Percentiles rank a stretch among this genome's conserved stretches.
These are phyloP conservation scores for Phylloboletellus chloephorus DNA, from an alignment of 1,284 basidiomycete genomes.

Conservation along the genomic window DNA sequence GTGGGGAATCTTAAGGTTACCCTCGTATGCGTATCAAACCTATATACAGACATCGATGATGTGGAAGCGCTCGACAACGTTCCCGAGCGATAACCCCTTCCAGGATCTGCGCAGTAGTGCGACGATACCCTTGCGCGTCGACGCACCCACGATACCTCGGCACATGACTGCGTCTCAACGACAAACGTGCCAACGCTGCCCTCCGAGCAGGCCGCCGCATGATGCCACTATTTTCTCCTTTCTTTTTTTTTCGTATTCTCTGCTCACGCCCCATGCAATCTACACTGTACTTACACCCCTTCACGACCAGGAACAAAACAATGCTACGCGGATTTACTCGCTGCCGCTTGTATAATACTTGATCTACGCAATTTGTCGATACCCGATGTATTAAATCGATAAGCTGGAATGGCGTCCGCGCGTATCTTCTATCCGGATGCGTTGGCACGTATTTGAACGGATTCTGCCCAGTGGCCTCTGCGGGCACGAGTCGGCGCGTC, in stretches of 20 bases:
- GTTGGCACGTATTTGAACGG: too few relatives aligned
- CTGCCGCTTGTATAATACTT: slow-evolving; percentile 5
- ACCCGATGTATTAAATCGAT: slow-evolving; percentile 5
- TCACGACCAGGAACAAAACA: slow-evolving; percentile 8
- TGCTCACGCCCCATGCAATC: slow-evolving; percentile 11
- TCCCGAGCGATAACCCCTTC: slow-evolving; percentile 18
- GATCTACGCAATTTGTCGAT: slow-evolving; percentile 7
- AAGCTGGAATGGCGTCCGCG: too few relatives aligned
- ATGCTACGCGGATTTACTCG: slow-evolving; percentile 11
- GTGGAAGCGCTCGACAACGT: slow-evolving; percentile 23
- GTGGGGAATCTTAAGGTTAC: slow-evolving; percentile 10
- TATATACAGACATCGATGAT: slow-evolving; percentile 25
- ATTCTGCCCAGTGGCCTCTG: too few relatives aligned
- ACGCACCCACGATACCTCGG: too few relatives aligned
- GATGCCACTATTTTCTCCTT: background rate
- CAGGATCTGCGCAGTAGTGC: slow-evolving; percentile 1
- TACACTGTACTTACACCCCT: slow-evolving; percentile 19
- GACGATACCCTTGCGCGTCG: too few relatives aligned
- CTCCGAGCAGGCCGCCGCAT: background rate
- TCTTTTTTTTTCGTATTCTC: slow-evolving; percentile 4
- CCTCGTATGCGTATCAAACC: background rate
- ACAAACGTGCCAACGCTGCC: background rate
- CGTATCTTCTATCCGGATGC: too few relatives aligned
- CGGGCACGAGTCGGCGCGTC: background rate
- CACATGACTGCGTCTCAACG: background rate